Evolutionary conservation across 2,329 filamentous ascomycete species (phyloP).

Genomic region (Exophiala xenobiotica): DNA sequence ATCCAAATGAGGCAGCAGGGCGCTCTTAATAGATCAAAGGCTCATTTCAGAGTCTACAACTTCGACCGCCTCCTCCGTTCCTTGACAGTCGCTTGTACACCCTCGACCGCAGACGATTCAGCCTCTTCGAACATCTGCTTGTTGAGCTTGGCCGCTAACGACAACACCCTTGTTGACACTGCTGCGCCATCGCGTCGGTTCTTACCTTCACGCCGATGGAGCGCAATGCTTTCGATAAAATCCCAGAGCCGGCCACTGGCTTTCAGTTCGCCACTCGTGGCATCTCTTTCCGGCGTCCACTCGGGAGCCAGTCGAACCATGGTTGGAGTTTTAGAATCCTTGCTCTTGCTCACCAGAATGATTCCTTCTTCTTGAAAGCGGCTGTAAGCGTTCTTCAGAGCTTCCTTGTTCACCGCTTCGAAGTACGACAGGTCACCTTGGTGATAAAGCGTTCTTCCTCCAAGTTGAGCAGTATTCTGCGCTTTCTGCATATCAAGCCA

Average conservation of each 20-base stretch:
- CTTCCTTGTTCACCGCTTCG: conserved; percentile 97
- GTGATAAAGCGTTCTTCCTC: conserved; percentile 95
- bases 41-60: conserved; percentile 7
- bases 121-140: conserved; percentile 63
- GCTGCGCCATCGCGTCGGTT: conserved; percentile 91
- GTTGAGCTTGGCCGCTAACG: conserved; percentile 73
- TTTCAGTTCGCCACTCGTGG: conserved; percentile 58
- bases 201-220: conserved; percentile 84
- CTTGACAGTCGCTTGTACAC: conserved; percentile 5
- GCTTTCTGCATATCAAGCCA: conserved; percentile 79
- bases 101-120: conserved; percentile 1
- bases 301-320: conserved; percentile 67
- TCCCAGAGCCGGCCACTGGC: conserved; percentile 81
- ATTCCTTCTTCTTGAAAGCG: conserved; percentile 91
- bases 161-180: conserved; percentile 76
- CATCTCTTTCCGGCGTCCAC: conserved; percentile 71
- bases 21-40: too few relatives aligned
- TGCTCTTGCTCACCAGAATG: conserved; percentile 68
- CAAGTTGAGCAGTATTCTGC: conserved; percentile 76
- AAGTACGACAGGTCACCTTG: conserved; percentile 97
- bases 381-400: conserved; percentile 86
- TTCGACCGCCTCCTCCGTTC: conserved; percentile 15
- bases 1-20: too few relatives aligned
- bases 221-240: conserved; percentile 84
- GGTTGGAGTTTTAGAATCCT: conserved; percentile 47